Evolutionary conservation across 2,329 filamentous ascomycete species (phyloP), one percentile per base, ranked within the genome.

Genomic region (Exophiala dermatitidis): DNA sequence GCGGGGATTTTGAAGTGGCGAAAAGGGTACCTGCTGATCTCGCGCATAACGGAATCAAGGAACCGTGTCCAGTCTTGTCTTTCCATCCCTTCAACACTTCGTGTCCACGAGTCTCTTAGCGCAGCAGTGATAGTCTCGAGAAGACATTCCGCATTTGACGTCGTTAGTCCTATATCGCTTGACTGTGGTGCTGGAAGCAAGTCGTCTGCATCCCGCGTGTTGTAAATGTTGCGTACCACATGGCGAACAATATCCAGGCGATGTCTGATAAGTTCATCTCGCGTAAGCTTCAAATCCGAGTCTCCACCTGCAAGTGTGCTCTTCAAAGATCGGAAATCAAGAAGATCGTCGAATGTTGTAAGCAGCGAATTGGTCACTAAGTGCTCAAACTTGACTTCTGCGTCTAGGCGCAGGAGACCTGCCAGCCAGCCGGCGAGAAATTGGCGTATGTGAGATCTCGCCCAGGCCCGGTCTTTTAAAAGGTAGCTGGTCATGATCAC

Each of bases 401-500:
- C 6, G 9, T 40, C 26, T 9, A 54, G 48, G 28, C 38, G 30
- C 29, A 61, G 41, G 3, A 59, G 50, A 26, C 46, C 46, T 9
- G 31, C 30, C 34, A 61, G 19, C 54, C 57, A 58, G 7, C n/a
- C 29, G 10, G 44, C 26, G 30, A 59, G 49, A 50, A 59, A 51
- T 10, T 50, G 45, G 34, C 53, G 45, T n/a, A 37, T 36, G 30
- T 55, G 48, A 7, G 38, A 29, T 2, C 51, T 46, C 28, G 59
- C 46, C 36, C 46, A 36, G 10, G 12, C 31, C 40, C 46, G 34
- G 28, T 50, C 31, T 6, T 36, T 40, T 30, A 47, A 46, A 26
- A 58, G 42, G 34, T 54, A 56, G 45, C 54, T 61, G 40, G 59
- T 36, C 41, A 59, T 42, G 26, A 61, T 43, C 29, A 53, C 43